These are phyloP conservation scores for Fusarium brevicatenulatum DNA, from an alignment of 2,329 filamentous ascomycete species.

Conservation along the genomic window DNA sequence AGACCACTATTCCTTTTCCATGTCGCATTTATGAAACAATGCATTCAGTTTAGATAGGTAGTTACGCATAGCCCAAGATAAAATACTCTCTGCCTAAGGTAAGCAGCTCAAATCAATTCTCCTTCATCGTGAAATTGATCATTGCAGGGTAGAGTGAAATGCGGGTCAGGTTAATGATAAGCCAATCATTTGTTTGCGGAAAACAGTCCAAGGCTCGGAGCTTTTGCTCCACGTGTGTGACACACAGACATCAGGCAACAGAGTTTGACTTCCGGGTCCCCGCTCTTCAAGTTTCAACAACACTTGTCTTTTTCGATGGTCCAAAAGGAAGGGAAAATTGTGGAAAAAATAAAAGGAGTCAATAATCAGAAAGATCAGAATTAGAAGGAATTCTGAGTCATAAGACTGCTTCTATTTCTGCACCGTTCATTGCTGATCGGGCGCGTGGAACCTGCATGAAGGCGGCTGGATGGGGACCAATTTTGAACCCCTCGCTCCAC, in stretches of 20 bases:
- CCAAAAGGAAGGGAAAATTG: no score
- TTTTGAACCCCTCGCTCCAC: not conserved
- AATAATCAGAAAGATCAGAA: not conserved
- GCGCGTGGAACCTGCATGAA: not conserved
- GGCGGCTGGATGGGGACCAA: not conserved
- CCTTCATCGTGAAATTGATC: no score
- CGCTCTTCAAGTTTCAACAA: not conserved
- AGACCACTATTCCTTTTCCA: no score
- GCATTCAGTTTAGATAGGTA: no score
- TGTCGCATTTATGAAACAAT: no score
- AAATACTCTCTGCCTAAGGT: not conserved
- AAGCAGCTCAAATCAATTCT: not conserved
- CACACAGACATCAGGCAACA: not conserved
- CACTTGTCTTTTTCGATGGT: no score
- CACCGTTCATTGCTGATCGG: not conserved
- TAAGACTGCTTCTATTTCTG: not conserved
- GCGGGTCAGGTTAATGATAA: no score
- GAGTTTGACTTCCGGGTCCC: not conserved
- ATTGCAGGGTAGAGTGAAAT: not conserved
- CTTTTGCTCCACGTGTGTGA: not conserved
- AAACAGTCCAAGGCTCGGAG: not conserved
- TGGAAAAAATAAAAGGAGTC: rapidly evolving
- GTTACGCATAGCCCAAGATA: no score
- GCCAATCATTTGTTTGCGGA: not conserved
- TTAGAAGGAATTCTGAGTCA: not conserved